Evolutionary conservation across 208 protist genomes (phyloP).

Genomic region (Leishmania guyanensis): DNA sequence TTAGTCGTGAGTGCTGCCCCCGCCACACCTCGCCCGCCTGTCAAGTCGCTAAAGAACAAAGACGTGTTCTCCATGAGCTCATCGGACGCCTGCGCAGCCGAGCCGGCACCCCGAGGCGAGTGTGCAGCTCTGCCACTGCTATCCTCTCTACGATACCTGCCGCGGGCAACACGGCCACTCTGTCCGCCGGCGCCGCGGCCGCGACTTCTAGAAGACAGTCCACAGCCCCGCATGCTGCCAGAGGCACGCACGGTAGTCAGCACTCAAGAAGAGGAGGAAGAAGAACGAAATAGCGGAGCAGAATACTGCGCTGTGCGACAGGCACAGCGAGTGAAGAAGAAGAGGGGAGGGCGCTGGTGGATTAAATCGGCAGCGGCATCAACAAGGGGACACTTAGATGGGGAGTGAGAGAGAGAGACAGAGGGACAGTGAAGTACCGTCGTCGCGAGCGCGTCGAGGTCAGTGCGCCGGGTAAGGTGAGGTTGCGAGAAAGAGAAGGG

Average conservation of each 20-base stretch:
- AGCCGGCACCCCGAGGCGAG: not conserved
- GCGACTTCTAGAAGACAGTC: constrained; percentile 15
- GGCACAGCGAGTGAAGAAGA: not conserved
- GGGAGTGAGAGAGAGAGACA: not conserved
- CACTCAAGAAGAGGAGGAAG: not conserved
- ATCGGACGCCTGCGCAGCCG: constrained; percentile 11
- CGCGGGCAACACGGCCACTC: not conserved
- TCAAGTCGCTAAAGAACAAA: constrained; percentile 68
- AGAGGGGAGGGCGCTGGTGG: not conserved
- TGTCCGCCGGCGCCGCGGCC: constrained; percentile 3
- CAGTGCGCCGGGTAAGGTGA: not conserved
- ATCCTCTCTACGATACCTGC: constrained; percentile 1
- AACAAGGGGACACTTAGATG: not conserved
- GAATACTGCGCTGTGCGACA: not conserved
- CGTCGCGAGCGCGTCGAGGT: not conserved
- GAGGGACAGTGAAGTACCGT: not conserved
- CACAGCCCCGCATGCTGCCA: constrained; percentile 31
- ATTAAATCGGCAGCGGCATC: not conserved
- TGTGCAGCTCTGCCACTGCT: not conserved
- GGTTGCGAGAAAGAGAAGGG: not conserved
- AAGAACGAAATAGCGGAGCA: not conserved
- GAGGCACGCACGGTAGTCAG: constrained; percentile 6
- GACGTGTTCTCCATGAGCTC: constrained; percentile 50
- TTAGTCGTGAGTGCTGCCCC: not conserved
- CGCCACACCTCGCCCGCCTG: constrained; percentile 29